These are phyloP conservation scores for Graphilbum fragrans DNA, from an alignment of 2,329 filamentous ascomycete species.

Conservation along the genomic window DNA sequence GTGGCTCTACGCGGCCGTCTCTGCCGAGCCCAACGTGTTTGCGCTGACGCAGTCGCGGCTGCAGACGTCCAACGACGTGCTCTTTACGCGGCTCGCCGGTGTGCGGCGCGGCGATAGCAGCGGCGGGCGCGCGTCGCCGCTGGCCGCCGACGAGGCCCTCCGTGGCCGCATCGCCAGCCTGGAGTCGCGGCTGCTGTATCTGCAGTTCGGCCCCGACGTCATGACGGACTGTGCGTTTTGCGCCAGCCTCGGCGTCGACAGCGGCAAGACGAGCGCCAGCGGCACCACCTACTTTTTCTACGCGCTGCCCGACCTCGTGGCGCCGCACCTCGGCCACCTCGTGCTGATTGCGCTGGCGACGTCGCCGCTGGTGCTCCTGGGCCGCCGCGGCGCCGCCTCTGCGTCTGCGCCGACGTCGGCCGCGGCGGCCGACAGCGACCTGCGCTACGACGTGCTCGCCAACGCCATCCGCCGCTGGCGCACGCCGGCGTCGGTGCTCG, in stretches of 20 bases:
- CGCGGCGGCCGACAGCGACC: constrained; percentile 1
- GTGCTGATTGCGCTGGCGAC: constrained; percentile 61
- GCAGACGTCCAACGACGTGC: constrained; percentile 70
- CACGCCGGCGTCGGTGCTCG: constrained; percentile 51
- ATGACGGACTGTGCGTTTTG: constrained; percentile 76
- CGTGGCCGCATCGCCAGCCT: constrained; percentile 54
- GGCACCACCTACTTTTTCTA: constrained; percentile 66
- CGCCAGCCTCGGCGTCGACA: constrained; percentile 17
- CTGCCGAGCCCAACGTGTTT: constrained; percentile 71
- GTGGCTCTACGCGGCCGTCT: constrained; percentile 29
- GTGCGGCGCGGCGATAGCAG: constrained; percentile 24
- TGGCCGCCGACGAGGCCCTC: constrained; percentile 46
- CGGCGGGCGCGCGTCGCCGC: constrained; percentile 27
- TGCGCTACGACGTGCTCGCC: constrained; percentile 4
- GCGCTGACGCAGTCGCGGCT: constrained; percentile 64
- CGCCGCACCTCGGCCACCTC: constrained; percentile 74
- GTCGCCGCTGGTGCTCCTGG: constrained; percentile 47
- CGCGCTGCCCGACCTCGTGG: constrained; percentile 58
- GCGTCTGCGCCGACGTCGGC: not conserved
- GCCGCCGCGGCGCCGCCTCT: constrained; percentile 21
- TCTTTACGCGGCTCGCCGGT: constrained; percentile 62
- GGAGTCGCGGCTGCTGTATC: constrained; percentile 67
- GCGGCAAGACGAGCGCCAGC: constrained; percentile 31
- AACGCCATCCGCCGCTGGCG: constrained; percentile 41
- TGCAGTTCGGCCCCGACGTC: constrained; percentile 66